Evolutionary conservation across 805 yeast species (phyloP).

Genomic region (Yamadazyma akitaensis): DNA sequence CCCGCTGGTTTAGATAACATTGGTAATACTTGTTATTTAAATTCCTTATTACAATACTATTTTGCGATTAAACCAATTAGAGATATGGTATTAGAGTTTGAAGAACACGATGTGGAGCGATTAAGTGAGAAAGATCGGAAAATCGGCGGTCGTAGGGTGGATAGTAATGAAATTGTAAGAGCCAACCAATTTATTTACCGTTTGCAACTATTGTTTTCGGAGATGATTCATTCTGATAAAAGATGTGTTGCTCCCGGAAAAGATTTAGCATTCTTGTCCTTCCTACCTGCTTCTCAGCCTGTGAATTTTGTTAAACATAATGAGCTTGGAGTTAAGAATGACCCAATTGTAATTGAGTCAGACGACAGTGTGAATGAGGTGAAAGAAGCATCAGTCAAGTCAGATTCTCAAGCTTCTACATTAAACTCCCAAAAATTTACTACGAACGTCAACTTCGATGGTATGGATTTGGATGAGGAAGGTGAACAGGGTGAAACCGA

Average conservation of each 20-base stretch:
- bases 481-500: background rate
- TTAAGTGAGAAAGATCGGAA: constrained; percentile 34
- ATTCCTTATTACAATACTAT: constrained; percentile 86
- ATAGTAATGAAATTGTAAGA: constrained; percentile 72
- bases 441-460: background rate
- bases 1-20: constrained; percentile 93
- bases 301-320: constrained; percentile 38
- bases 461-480: background rate
- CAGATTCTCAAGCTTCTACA: background rate
- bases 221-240: constrained; percentile 59
- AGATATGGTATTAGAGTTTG: constrained; percentile 57
- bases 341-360: constrained; percentile 14
- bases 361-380: constrained; percentile 2
- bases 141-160: constrained; percentile 84
- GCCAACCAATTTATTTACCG: constrained; percentile 79
- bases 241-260: constrained; percentile 76
- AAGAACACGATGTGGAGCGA: constrained; percentile 24
- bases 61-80: constrained; percentile 83
- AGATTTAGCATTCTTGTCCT: constrained; percentile 85
- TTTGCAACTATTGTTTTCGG: constrained; percentile 63
- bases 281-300: constrained; percentile 65
- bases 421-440: background rate
- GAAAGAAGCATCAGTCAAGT: background rate
- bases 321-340: background rate
- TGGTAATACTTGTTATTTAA: constrained; percentile 93